A percentile compares a stretch with the other conserved stretches of the same genome.
phyloP scores from a whole-genome alignment of 352 stramenopile genomes.

The Phytophthora parvispora region DNA sequence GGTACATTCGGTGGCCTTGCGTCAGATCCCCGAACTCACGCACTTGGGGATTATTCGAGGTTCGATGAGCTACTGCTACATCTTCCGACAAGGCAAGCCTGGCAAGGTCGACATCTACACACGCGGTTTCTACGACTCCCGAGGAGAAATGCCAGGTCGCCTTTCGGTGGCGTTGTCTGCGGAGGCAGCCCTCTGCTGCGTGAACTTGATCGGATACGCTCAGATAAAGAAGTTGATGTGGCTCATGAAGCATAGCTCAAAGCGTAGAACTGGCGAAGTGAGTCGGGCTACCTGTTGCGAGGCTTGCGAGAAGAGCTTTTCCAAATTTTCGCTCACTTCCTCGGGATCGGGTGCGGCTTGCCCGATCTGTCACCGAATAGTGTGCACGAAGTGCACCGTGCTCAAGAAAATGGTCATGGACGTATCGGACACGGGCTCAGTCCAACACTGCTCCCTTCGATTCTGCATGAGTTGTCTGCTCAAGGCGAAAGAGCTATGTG shows the following conservation, averaged over 20 bases:
- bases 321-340: constrained; percentile 24
- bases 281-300: constrained; percentile 35
- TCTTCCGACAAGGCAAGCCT: constrained; percentile 34
- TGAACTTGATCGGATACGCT: constrained; percentile 53
- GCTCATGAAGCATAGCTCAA: constrained; percentile 2
- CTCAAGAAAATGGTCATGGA: constrained; percentile 72
- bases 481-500: constrained; percentile 52
- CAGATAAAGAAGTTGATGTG: constrained; percentile 35
- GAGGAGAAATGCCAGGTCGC: constrained; percentile 50
- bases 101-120: constrained; percentile 49
- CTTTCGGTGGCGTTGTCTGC: constrained; percentile 48
- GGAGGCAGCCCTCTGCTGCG: constrained; percentile 47
- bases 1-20: constrained; percentile 58
- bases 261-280: neutral
- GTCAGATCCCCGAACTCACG: constrained; percentile 36
- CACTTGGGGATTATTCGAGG: constrained; percentile 49
- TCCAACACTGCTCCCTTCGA: constrained; percentile 45
- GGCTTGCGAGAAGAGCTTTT: constrained; percentile 28
- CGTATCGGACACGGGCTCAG: constrained; percentile 35
- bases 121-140: constrained; percentile 56
- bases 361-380: constrained; percentile 51
- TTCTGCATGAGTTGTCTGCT: constrained; percentile 65
- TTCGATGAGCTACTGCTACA: constrained; percentile 56
- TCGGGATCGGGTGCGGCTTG: constrained; percentile 34
- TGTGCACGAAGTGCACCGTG: constrained; percentile 63